phyloP scores from a whole-genome alignment of 495 filamentous ascomycete species.

The Penicillium arizonense region DNA sequence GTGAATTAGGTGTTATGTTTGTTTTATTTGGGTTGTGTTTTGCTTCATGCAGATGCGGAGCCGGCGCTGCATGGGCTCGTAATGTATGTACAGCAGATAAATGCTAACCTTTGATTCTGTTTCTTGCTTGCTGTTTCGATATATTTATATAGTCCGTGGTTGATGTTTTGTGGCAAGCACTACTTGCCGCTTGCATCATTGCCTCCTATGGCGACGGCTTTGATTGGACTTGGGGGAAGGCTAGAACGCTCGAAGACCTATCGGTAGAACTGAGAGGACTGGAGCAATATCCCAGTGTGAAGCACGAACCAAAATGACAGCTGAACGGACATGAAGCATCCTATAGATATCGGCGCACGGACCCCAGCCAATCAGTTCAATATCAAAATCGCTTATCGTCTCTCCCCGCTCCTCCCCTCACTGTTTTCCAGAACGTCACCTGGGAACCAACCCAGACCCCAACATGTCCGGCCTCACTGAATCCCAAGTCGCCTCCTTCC shows the following conservation, averaged over 20 bases:
- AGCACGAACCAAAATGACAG: neutral
- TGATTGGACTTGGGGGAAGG: slow-evolving; percentile 5
- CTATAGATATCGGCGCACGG: neutral
- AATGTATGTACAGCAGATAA: too few relatives aligned
- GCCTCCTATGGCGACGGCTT: neutral
- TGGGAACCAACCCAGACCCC: neutral
- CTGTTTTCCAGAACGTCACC: neutral
- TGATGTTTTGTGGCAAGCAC: slow-evolving; percentile 3
- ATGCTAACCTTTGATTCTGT: neutral
- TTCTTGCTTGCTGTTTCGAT: neutral
- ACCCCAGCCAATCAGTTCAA: neutral
- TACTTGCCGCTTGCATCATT: slow-evolving; percentile 7
- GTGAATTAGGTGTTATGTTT: neutral
- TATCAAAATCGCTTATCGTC: slow-evolving; percentile 5
- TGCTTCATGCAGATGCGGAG: too few relatives aligned
- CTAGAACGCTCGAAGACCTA: neutral
- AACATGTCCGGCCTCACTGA: slow-evolving; percentile 60
- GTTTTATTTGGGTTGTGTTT: too few relatives aligned
- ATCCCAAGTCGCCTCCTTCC: slow-evolving; percentile 68
- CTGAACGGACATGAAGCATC: neutral
- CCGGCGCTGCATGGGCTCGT: neutral
- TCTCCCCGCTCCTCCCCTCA: slow-evolving; percentile 4
- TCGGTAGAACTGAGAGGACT: neutral
- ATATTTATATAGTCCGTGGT: neutral
- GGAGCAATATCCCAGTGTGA: neutral